Evolutionary conservation across 225 moss, liverwort and hornwort species (phyloP), one percentile per base, ranked within the genome.

Genomic region (Pseudoscleropodium purum): DNA sequence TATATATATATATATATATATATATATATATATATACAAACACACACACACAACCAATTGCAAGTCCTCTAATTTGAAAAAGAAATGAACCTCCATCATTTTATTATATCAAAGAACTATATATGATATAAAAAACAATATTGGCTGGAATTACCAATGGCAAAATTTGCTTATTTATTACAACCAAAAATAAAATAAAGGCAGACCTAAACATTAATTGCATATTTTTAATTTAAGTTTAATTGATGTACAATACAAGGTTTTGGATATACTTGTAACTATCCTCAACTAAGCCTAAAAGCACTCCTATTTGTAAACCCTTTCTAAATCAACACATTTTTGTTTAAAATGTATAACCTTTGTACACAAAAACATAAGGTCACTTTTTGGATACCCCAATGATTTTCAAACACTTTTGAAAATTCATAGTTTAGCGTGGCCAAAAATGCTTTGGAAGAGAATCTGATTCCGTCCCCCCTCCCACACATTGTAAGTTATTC

Each of bases 301-400:
- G 0, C 15, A 2, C 15, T 13, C 14, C 9, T 11, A 77, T 21
- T 33, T 51, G 12, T 20, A 1, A 13, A 0, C 11, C 31, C 2
- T 77, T 13, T 23, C 9, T 7, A 54, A 78, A 78, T 14, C 36
- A 54, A 37, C 0, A 54, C 0, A 2, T 54, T 24, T 14, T 25
- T 9, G 6, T 37, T 0, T 34, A 56, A 56, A 36, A 37, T 56
- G 3, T 36, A 23, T 5, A 77, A 2, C 36, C 5, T 36, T 0
- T 24, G 1, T 34, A 11, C 0, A 24, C 24, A 5, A 54, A 2
- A 77, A 54, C 3, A 2, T 24, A 14, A 0, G 3, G 2, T 21
- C 17, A 78, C 6, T 36, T 36, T 36, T 36, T 36, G 1, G 6
- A 24, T 25, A 36, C 24, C 9, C 1, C 5, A 49, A 10, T 52